Percentiles rank a stretch among this genome's conserved stretches.
phyloP scores from a whole-genome alignment of 164 flowering plant species.

The Vitis rupestris region DNA sequence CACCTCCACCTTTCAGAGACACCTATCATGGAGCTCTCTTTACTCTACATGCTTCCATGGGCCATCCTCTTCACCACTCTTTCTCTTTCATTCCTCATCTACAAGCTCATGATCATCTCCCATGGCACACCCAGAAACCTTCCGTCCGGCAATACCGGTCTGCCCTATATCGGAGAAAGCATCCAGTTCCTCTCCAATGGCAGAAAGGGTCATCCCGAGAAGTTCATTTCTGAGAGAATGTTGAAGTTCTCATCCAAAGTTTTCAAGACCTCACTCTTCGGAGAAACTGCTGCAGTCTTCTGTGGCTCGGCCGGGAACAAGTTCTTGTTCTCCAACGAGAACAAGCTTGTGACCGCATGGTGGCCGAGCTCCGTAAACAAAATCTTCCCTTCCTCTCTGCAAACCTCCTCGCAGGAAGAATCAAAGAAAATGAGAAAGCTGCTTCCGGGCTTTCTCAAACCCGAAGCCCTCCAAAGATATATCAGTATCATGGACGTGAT shows the following conservation, averaged over 20 bases:
- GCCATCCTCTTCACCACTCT: too few species aligned
- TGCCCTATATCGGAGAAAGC: constrained; percentile 28
- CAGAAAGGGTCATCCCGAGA: constrained; percentile 26
- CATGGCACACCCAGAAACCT: neutral
- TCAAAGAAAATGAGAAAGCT: constrained; percentile 20
- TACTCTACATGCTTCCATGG: too few species aligned
- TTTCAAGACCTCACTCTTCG: constrained; percentile 29
- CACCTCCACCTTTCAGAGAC: too few species aligned
- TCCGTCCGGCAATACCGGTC: constrained; percentile 27
- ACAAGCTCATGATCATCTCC: too few species aligned
- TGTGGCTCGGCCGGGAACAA: constrained; percentile 22
- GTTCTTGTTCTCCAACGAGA: constrained; percentile 28
- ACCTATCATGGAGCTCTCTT: too few species aligned
- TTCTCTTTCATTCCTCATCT: too few species aligned
- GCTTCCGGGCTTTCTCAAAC: constrained; percentile 23
- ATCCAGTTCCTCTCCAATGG: constrained; percentile 27
- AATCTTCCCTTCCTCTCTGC: constrained; percentile 21
- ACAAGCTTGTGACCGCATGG: constrained; percentile 23
- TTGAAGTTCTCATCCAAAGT: constrained; percentile 10
- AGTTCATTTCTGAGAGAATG: constrained; percentile 28
- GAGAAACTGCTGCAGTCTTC: constrained; percentile 16
- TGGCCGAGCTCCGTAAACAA: constrained; percentile 23
- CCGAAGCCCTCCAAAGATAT: constrained; percentile 26
- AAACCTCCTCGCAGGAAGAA: constrained; percentile 20
- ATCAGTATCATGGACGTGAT: constrained; percentile 29